A percentile compares a stretch with the other conserved stretches of the same genome.
phyloP scores from a whole-genome alignment of 2,329 filamentous ascomycete species.

The Coccinonectria pachysandricola region DNA sequence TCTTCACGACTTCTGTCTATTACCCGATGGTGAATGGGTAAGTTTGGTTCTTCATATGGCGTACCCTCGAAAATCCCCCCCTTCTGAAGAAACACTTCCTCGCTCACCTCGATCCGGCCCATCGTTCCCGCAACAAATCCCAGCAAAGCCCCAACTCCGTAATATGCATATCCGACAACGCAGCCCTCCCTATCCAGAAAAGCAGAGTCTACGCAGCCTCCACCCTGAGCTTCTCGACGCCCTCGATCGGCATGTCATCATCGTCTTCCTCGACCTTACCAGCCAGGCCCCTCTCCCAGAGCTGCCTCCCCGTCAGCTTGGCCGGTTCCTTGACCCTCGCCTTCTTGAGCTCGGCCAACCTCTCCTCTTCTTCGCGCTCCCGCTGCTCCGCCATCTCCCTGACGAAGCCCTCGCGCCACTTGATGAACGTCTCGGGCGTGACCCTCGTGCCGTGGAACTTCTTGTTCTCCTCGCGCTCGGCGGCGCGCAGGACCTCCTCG shows the following conservation, averaged over 20 bases:
- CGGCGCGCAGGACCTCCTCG: constrained; percentile 44
- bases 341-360: constrained; percentile 74
- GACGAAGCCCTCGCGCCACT: constrained; percentile 70
- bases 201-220: constrained; percentile 30
- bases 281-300: constrained; percentile 68
- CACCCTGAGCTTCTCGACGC: constrained; percentile 63
- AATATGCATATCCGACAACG: constrained; percentile 15
- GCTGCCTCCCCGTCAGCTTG: constrained; percentile 60
- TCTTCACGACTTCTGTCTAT: too few relatives aligned
- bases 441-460: constrained; percentile 92
- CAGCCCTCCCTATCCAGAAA: not conserved
- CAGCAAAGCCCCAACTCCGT: constrained; percentile 17
- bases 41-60: too few relatives aligned
- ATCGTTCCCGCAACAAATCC: constrained; percentile 6
- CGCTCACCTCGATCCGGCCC: constrained; percentile 6
- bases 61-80: too few relatives aligned
- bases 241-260: constrained; percentile 52
- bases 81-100: not conserved
- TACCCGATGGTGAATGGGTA: too few relatives aligned
- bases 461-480: constrained; percentile 85
- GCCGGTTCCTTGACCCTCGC: constrained; percentile 64
- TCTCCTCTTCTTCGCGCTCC: constrained; percentile 60
- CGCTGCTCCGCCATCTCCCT: constrained; percentile 71
- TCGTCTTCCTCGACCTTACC: constrained; percentile 57
- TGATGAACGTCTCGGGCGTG: constrained; percentile 73